Base-by-base conservation (phyloP, 2,329 filamentous ascomycete species). In the Apiospora hydei region DNA sequence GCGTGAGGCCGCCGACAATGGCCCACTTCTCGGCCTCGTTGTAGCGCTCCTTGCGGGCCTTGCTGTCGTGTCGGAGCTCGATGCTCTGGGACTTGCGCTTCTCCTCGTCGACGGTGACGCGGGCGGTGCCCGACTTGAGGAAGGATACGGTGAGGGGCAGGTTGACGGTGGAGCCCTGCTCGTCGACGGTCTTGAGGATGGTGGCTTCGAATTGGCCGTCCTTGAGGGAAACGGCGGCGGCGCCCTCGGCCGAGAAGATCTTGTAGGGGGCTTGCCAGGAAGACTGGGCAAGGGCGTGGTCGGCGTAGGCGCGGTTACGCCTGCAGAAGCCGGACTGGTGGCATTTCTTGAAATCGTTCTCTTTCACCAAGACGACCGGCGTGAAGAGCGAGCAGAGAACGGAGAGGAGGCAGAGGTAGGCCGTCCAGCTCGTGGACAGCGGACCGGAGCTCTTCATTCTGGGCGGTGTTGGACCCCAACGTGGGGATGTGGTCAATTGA, bases 261-360 rank as follows among this genome's bases (percentile, higher is more conserved):
- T 88, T 87, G 84, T 98, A 99, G 0, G 96, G 96, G 10, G 94
- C 91, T 76, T 86, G 86, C 93, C 94, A 98, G 2, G 68, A 13
- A 14, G 66, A 68, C 71, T 90, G 84, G 57, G 89, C 85, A 66
- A 89, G 84, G 74, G 91, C 94, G 75, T 89, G 86, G 83, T 98
- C 95, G 80, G 96, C 96, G 81, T 93, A 95, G 51, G 90, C 93
- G 81, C 96, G 91, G 84, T 98, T 98, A 76, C 96, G 93, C 81
- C 95, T 96, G 85, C 96, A 99, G 86, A 99, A 99, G 78, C 96
- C 96, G 5, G 96, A 96, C 81, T 99, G 96, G 76, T 93, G 86
- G 85, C 96, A 99, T 78, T 93, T 98, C 81, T 98, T 99, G 88
- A 98, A 99, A 82, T 97, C 95, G 78, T 98, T 91, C 81, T 98